Percentiles rank a stretch among this genome's conserved stretches.
These are phyloP conservation scores for Mucor saturninus DNA, from an alignment of 371 early-diverging fungal genomes.

Conservation along the genomic window DNA sequence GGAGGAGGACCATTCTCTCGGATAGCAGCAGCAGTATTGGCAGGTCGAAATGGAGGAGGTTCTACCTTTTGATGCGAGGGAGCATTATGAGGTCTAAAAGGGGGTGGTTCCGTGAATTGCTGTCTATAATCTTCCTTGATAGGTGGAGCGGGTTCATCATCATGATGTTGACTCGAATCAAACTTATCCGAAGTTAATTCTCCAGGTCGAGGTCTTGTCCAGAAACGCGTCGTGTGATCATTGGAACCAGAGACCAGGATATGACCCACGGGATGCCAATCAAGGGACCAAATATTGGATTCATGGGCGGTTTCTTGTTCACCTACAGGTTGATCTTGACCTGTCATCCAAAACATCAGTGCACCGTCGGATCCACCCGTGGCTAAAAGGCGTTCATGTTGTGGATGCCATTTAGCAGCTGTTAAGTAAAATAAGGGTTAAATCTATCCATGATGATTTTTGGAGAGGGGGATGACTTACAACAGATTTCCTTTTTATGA, in stretches of 20 bases:
- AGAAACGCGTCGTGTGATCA: constrained; percentile 98
- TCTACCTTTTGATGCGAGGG: constrained; percentile 37
- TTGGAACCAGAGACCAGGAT: constrained; percentile 96
- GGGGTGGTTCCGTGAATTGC: constrained; percentile 48
- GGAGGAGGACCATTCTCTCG: constrained; percentile 36
- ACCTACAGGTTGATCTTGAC: constrained; percentile 71
- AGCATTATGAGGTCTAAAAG: constrained; percentile 49
- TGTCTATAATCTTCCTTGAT: constrained; percentile 43
- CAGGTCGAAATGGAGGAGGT: constrained; percentile 47
- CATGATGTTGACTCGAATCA: constrained; percentile 60
- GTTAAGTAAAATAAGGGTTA: not conserved
- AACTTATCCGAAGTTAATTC: constrained; percentile 71
- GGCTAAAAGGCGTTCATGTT: constrained; percentile 90
- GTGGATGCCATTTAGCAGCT: constrained; percentile 97
- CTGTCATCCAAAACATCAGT: constrained; percentile 93
- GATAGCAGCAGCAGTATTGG: constrained; percentile 22
- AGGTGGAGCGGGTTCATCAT: constrained; percentile 44
- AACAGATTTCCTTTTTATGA: constrained; percentile 94
- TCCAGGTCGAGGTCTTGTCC: constrained; percentile 96
- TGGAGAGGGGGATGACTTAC: constrained; percentile 48
- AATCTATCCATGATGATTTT: not conserved
- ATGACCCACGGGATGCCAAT: constrained; percentile 99
- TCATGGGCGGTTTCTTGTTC: constrained; percentile 93
- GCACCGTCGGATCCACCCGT: constrained; percentile 96
- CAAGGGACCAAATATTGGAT: constrained; percentile 96